These are phyloP conservation scores for Fraxinus nigra DNA, from an alignment of 305 asterid species.

Conservation along the genomic window DNA sequence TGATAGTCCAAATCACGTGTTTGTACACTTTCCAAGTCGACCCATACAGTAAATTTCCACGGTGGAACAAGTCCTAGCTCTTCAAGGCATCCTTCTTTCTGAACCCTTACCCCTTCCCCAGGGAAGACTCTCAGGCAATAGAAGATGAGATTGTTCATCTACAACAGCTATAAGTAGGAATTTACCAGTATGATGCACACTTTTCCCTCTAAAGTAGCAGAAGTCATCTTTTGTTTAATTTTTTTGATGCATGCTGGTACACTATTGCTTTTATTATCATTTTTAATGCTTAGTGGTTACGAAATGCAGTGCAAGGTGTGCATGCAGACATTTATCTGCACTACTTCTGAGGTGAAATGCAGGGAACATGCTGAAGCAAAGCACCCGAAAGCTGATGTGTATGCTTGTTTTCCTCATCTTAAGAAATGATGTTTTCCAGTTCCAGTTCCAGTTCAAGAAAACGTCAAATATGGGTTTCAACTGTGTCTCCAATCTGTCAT, in stretches of 20 bases:
- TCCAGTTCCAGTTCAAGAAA: not conserved
- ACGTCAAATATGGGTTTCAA: constrained; percentile 25
- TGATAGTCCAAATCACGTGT: not conserved
- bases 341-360: constrained; percentile 90
- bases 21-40: not conserved
- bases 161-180: not conserved
- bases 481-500: constrained; percentile 33
- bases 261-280: not conserved
- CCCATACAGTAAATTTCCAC: not conserved
- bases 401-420: constrained; percentile 72
- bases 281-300: not conserved
- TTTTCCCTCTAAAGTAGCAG: not conserved
- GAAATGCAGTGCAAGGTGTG: constrained; percentile 85
- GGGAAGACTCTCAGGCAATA: not conserved
- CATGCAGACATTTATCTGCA: constrained; percentile 91
- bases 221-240: not conserved
- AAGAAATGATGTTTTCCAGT: constrained; percentile 35
- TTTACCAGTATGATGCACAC: not conserved
- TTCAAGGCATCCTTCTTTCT: not conserved
- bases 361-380: constrained; percentile 83
- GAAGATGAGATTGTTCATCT: not conserved
- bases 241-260: not conserved
- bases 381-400: constrained; percentile 73
- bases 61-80: not conserved
- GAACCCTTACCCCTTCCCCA: not conserved